Base-by-base conservation (phyloP, 768 basidiomycete genomes). In the Agrocybe pediades region DNA sequence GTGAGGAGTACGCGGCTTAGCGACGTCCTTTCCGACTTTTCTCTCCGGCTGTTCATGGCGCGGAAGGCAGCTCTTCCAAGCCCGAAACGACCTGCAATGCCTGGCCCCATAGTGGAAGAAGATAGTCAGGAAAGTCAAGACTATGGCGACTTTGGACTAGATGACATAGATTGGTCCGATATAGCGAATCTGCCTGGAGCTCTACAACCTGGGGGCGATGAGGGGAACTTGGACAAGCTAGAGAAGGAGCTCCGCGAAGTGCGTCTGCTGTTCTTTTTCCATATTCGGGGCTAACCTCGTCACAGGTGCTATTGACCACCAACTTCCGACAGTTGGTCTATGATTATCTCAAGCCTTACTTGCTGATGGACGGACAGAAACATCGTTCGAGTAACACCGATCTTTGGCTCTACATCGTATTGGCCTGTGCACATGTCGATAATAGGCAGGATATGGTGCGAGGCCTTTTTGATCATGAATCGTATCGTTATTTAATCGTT, bases 61-160 rank as follows among this genome's bases (percentile, higher is more conserved):
- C 78, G 90, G 27, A 63, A 69, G 11, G 66, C 57, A 11, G 76
- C 77, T 25, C 59, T 88, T 23, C 84, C 83, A 9, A 68, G 68
- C 17, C 78, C 75, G 0, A 65, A 69, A 24, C 75, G 69, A 1
- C 70, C 69, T 6, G 54, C 64, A 3, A 70, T 66, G 0, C 64
- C 47, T 3, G 55, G 64, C 1, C 51, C 60, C 6, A 63, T 63
- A 29, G 56, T 41, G 15, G 56, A 59, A 7, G 65, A 64, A 16
- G 81, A 80, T 30, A 79, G 77, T 41, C 82, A 83, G 61, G 91
- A 92, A 55, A 92, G 87, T 57, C 90, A 95, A 62, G 90, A 92
- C 51, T 84, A 87, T 48, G 93, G 84, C 57, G 83, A 79, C 15
- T 57, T 58, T 41, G 80, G 83, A 55, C 69, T 87, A 43, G 83